Percentiles rank a stretch among this genome's conserved stretches.
Conservation (phyloP, 352 stramenopile genomes). For the Globisporangium yorkense region DNA sequence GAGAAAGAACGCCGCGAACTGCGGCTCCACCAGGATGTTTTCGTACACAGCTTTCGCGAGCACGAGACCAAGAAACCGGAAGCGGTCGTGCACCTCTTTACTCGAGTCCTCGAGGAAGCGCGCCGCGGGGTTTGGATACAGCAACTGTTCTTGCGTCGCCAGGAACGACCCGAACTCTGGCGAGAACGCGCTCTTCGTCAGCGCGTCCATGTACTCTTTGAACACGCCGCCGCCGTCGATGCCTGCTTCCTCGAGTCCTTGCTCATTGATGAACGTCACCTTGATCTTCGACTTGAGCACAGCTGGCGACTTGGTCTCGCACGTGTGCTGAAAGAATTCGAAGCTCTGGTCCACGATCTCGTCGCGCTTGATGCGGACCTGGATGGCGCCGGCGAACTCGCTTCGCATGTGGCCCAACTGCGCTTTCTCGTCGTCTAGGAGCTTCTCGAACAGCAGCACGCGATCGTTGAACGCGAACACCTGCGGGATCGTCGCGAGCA, state of each 20-base stretch:
- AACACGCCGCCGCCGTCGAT: conserved; percentile 97
- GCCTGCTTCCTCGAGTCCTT: conserved; percentile 91
- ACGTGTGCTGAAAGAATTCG: conserved; percentile 61
- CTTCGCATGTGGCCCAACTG: conserved; percentile 39
- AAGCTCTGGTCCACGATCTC: conserved; percentile 92
- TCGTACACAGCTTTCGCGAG: conserved; percentile 96
- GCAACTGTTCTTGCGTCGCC: conserved; percentile 64
- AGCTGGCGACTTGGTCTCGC: conserved; percentile 41
- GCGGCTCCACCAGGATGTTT: conserved; percentile 94
- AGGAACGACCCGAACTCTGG: conserved; percentile 81
- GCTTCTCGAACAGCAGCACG: conserved; percentile 67
- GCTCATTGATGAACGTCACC: conserved; percentile 91
- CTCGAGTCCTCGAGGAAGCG: conserved; percentile 59
- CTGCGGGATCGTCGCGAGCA: conserved; percentile 73
- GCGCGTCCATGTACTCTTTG: conserved; percentile 94
- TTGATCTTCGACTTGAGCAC: conserved; percentile 89
- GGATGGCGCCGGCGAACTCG: conserved; percentile 47
- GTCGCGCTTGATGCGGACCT: conserved; percentile 62
- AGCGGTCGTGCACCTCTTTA: conserved; percentile 86
- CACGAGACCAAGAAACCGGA: conserved; percentile 93
- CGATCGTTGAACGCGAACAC: conserved; percentile 77
- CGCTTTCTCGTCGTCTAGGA: conserved; percentile 58
- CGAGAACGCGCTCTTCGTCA: conserved; percentile 90
- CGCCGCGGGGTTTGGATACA: conserved; percentile 94
- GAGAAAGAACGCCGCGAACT: conserved; percentile 97